Conservation (phyloP, 78 protist species). For the Dictyostelium discoideum region dicty_2.7 NC_007089.4:5019501-5020000, state of each 20-base stretch:
- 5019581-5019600: neutral
- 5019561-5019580: neutral
- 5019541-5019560: neutral
- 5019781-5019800: neutral
- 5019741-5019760: too few species aligned
- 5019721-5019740: too few species aligned
- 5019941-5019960: neutral
- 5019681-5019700: neutral
- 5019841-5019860: neutral
- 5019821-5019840: neutral
- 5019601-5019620: neutral
- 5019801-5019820: neutral
- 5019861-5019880: too few species aligned
- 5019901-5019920: neutral
- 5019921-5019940: neutral
- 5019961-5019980: neutral
- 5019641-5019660: neutral
- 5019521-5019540: neutral
- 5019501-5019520: neutral
- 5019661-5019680: neutral
- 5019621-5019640: neutral
- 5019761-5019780: too few species aligned
- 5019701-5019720: too few species aligned
- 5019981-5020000: neutral
- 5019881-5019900: neutral